Evolutionary conservation across 129 eudicot genomes (phyloP).

Genomic region (Chrysanthemum lavandulifolium): DNA sequence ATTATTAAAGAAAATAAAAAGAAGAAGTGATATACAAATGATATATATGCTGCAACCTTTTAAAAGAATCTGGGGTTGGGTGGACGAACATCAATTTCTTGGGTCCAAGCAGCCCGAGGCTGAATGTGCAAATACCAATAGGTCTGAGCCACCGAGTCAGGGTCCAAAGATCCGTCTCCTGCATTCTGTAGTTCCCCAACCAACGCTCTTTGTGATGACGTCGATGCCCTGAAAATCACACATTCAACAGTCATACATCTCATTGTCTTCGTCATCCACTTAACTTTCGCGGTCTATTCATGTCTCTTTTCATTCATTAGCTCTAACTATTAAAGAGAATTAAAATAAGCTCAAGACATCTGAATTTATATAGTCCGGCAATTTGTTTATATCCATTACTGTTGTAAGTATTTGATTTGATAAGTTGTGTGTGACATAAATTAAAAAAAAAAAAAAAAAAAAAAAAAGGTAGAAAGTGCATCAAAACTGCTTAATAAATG

Average conservation of each 20-base stretch:
- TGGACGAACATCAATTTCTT: slow-evolving; percentile 73
- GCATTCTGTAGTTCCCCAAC: slow-evolving; percentile 42
- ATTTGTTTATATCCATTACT: neutral
- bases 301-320: no score
- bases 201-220: slow-evolving; percentile 31
- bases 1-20: neutral
- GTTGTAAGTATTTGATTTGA: neutral
- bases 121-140: slow-evolving; percentile 86
- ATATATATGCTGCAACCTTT: neutral
- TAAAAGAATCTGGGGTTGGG: slow-evolving; percentile 40
- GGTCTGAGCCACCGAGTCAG: slow-evolving; percentile 83
- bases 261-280: neutral
- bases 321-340: no score
- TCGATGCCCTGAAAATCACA: slow-evolving; percentile 25
- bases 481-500: neutral
- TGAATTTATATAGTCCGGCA: neutral
- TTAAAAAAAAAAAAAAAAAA: no score
- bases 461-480: neutral
- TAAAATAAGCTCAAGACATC: no score
- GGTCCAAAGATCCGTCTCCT: slow-evolving; percentile 60
- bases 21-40: neutral
- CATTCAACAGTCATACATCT: neutral
- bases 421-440: no score
- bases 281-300: no score
- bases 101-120: slow-evolving; percentile 73